Evolutionary conservation across 306 rosid genomes (phyloP).

Genomic region (Quercus bicolor): DNA sequence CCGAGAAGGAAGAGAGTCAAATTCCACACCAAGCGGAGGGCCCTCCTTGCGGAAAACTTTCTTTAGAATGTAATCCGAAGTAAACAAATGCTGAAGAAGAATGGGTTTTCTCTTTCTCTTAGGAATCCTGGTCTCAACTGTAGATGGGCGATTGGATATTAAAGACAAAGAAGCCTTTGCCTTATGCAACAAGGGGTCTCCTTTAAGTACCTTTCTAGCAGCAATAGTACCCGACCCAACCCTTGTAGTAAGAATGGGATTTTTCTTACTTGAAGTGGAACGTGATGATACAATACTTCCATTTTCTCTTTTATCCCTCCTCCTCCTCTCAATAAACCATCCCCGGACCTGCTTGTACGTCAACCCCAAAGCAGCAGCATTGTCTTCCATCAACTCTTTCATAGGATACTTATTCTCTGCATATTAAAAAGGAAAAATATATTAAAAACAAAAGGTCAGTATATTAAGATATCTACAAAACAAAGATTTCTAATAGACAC

Average conservation of each 20-base stretch:
- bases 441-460: background rate
- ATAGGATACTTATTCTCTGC: constrained; percentile 66
- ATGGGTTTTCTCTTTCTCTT: constrained; percentile 28
- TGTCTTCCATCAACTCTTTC: constrained; percentile 36
- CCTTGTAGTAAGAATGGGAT: constrained; percentile 21
- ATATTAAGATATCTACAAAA: background rate
- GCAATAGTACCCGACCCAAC: constrained; percentile 21
- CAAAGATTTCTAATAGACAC: too few relatives aligned
- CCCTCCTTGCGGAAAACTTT: constrained; percentile 58
- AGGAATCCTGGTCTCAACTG: constrained; percentile 9
- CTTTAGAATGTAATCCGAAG: constrained; percentile 37
- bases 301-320: constrained; percentile 46
- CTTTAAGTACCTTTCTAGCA: constrained; percentile 16
- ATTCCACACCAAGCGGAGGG: constrained; percentile 59
- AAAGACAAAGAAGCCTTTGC: constrained; percentile 23
- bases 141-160: constrained; percentile 5
- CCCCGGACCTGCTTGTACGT: constrained; percentile 53
- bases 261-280: constrained; percentile 2
- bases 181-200: constrained; percentile 1
- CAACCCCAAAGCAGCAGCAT: constrained; percentile 47
- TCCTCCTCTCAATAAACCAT: constrained; percentile 63
- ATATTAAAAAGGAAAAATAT: background rate
- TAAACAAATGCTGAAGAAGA: constrained; percentile 37
- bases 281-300: constrained; percentile 15
- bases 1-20: constrained; percentile 57